Evolutionary conservation across 1,139 yeast genomes (phyloP).

Genomic region (Yamadazyma taylorii): DNA sequence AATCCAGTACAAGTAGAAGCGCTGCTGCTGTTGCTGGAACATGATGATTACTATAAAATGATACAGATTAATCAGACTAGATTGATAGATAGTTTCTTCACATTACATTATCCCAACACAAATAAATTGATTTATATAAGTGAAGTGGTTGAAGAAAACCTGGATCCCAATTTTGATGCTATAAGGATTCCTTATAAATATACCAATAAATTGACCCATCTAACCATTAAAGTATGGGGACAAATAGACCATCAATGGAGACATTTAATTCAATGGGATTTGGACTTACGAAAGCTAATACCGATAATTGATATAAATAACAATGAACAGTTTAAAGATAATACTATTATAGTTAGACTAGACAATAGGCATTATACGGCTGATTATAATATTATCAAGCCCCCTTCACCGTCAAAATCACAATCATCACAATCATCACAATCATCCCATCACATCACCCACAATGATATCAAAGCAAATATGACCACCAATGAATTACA

Average conservation of each 20-base stretch:
- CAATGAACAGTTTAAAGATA: slow-evolving; percentile 23
- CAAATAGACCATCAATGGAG: slow-evolving; percentile 20
- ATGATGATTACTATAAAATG: slow-evolving; percentile 11
- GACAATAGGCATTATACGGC: slow-evolving; percentile 25
- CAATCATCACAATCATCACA: no score
- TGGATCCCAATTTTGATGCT: slow-evolving; percentile 33
- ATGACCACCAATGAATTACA: slow-evolving; percentile 7
- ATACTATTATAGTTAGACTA: slow-evolving; percentile 27
- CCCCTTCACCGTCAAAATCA: no score
- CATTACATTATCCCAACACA: slow-evolving; percentile 22
- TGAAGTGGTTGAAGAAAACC: slow-evolving; percentile 25
- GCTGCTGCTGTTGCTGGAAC: no score
- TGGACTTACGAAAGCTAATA: slow-evolving; percentile 15
- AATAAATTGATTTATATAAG: slow-evolving; percentile 34
- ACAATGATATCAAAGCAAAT: background rate
- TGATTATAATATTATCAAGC: slow-evolving; percentile 12
- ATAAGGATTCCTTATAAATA: slow-evolving; percentile 26
- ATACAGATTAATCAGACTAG: slow-evolving; percentile 12
- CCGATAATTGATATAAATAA: slow-evolving; percentile 17
- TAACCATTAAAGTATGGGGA: slow-evolving; percentile 29
- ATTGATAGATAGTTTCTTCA: slow-evolving; percentile 29
- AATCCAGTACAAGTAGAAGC: no score
- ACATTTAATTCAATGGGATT: slow-evolving; percentile 19
- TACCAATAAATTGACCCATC: slow-evolving; percentile 12
- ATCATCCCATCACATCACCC: no score